Evolutionary conservation across 371 early-diverging fungal genomes (phyloP).

Genomic region (Basidiobolus meristosporus): DNA sequence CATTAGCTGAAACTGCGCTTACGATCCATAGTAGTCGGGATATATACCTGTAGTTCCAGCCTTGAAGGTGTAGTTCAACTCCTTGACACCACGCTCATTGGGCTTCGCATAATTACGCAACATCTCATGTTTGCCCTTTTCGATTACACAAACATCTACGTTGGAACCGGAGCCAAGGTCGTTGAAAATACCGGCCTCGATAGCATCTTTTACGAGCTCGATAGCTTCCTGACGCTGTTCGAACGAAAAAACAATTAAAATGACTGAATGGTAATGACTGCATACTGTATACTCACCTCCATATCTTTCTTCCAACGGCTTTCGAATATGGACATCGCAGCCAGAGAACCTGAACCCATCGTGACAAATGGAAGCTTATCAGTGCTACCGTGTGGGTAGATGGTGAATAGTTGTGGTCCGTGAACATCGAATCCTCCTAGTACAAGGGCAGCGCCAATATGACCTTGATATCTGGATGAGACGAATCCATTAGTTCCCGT

Average conservation of each 20-base stretch:
- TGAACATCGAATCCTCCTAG: slow-evolving; percentile 90
- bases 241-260: slow-evolving; percentile 1
- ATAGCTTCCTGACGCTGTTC: slow-evolving; percentile 84
- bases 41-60: slow-evolving; percentile 7
- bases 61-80: slow-evolving; percentile 40
- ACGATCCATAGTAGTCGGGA: too few relatives aligned
- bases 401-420: slow-evolving; percentile 86
- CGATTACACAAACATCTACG: slow-evolving; percentile 92
- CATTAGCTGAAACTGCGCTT: too few relatives aligned
- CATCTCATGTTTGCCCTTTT: slow-evolving; percentile 38
- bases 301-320: slow-evolving; percentile 69
- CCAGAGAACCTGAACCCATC: slow-evolving; percentile 95
- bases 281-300: slow-evolving; percentile 21
- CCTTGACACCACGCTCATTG: slow-evolving; percentile 74
- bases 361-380: slow-evolving; percentile 92
- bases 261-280: not conserved
- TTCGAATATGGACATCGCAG: slow-evolving; percentile 97
- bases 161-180: slow-evolving; percentile 98
- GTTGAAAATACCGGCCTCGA: slow-evolving; percentile 98
- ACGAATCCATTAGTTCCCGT: not conserved
- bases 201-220: slow-evolving; percentile 83
- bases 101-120: slow-evolving; percentile 74
- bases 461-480: slow-evolving; percentile 72
- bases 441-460: slow-evolving; percentile 94
- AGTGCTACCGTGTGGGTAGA: slow-evolving; percentile 95